Evolutionary conservation across 805 yeast species (phyloP).

Genomic region (Candida gorgasii): DNA sequence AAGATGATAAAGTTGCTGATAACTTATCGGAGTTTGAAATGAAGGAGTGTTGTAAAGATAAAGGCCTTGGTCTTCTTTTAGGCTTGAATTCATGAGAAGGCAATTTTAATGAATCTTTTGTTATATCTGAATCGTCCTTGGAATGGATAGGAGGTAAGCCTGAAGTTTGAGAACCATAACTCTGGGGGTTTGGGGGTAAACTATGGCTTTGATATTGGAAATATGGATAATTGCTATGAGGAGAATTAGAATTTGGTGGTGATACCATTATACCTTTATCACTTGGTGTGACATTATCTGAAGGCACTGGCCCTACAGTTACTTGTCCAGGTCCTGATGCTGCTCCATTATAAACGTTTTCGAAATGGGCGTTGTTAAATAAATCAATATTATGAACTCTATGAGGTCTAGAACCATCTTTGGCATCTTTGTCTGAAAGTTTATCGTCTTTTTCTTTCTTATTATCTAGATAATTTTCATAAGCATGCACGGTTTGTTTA

Average conservation of each 20-base stretch:
- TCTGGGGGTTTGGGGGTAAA: background rate
- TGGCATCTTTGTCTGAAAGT: background rate
- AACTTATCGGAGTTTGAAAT: conserved; percentile 21
- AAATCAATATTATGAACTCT: conserved; percentile 3
- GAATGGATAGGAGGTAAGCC: too few species aligned
- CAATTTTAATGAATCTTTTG: conserved; percentile 16
- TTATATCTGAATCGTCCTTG: conserved; percentile 1
- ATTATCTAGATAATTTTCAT: conserved; percentile 28
- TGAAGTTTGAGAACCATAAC: too few species aligned
- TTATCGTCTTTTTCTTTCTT: conserved; percentile 16
- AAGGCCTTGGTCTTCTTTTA: conserved; percentile 41
- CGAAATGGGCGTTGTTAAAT: conserved; percentile 1
- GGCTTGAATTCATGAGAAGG: conserved; percentile 34
- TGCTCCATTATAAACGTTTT: background rate
- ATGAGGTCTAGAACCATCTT: conserved; percentile 1
- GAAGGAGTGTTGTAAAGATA: conserved; percentile 35
- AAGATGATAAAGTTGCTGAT: conserved; percentile 14
- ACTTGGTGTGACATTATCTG: conserved; percentile 1
- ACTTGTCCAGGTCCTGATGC: background rate
- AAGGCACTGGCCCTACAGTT: too few species aligned
- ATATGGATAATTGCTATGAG: conserved; percentile 18
- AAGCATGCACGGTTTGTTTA: conserved; percentile 67
- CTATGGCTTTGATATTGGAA: conserved; percentile 14
- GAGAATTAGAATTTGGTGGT: conserved; percentile 30
- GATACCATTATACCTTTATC: conserved; percentile 18